A percentile compares a stretch with the other conserved stretches of the same genome.
Evolutionary conservation across 371 early-diverging fungal genomes (phyloP).

Genomic region (Choanephora cucurbitarum): DNA sequence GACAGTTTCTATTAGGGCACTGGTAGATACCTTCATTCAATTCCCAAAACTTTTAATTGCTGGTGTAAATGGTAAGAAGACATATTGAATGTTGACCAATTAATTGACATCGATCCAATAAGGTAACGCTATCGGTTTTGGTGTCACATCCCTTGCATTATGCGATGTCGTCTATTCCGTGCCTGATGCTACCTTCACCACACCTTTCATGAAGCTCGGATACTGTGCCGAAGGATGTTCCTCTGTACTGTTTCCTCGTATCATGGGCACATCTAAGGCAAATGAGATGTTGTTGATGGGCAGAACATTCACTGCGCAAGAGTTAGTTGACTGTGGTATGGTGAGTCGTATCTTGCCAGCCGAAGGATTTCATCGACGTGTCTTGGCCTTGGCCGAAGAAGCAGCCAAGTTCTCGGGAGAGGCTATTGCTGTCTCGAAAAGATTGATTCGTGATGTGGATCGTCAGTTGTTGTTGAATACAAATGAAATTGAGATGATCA

Average conservation of each 20-base stretch:
- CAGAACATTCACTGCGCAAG: conserved; percentile 53
- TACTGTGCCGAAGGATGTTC: conserved; percentile 74
- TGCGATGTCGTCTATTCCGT: conserved; percentile 72
- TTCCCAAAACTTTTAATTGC: conserved; percentile 76
- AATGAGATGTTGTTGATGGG: conserved; percentile 70
- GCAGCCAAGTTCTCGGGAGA: conserved; percentile 55
- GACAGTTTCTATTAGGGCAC: conserved; percentile 30
- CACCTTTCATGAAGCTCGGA: conserved; percentile 74
- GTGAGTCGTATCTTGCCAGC: conserved; percentile 52
- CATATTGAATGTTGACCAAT: too few relatives aligned
- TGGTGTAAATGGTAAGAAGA: conserved; percentile 64
- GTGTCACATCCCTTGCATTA: conserved; percentile 65
- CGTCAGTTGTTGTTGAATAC: conserved; percentile 44
- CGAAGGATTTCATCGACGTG: conserved; percentile 55
- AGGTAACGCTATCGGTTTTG: conserved; percentile 75
- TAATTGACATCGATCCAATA: too few relatives aligned
- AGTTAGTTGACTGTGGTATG: conserved; percentile 51
- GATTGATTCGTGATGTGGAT: conserved; percentile 52
- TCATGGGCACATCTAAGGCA: conserved; percentile 61
- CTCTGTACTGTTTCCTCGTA: conserved; percentile 59
- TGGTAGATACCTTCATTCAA: conserved; percentile 60
- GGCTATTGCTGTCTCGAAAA: conserved; percentile 60
- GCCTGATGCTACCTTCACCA: conserved; percentile 63
- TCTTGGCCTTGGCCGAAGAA: conserved; percentile 50
- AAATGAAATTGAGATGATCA: conserved; percentile 52